Conservation (phyloP, 2,329 filamentous ascomycete genomes). For the Zasmidium angulare region DNA sequence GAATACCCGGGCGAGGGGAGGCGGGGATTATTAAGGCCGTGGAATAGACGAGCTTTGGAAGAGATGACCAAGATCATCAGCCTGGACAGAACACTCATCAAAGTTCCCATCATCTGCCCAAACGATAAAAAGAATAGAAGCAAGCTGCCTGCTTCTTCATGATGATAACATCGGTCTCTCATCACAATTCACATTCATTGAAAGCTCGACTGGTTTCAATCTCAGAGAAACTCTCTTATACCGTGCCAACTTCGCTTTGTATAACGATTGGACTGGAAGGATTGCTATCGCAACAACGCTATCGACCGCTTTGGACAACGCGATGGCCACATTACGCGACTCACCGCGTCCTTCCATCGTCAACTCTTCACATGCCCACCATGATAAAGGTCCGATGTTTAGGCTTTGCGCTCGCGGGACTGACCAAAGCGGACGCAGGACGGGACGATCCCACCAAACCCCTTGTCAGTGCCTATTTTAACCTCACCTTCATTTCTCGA, state of each 20-base stretch:
- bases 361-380: neutral
- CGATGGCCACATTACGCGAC: neutral
- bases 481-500: neutral
- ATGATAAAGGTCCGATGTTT: neutral
- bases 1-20: neutral
- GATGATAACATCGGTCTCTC: neutral
- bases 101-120: too few species aligned
- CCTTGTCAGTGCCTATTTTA: neutral
- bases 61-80: neutral
- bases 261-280: neutral
- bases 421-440: too few species aligned
- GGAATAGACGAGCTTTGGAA: neutral
- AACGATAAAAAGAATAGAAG: too few species aligned
- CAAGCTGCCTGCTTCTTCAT: neutral
- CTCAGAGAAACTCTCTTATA: neutral
- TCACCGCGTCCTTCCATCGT: neutral
- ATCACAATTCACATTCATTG: neutral
- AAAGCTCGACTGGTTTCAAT: neutral
- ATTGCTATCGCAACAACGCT: neutral
- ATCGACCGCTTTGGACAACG: neutral
- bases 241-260: neutral
- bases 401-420: neutral
- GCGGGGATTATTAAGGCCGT: neutral
- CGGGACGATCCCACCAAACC: neutral
- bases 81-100: too few species aligned